Base-by-base conservation (phyloP, 305 asterid species). In the Fraxinus ornus region DNA sequence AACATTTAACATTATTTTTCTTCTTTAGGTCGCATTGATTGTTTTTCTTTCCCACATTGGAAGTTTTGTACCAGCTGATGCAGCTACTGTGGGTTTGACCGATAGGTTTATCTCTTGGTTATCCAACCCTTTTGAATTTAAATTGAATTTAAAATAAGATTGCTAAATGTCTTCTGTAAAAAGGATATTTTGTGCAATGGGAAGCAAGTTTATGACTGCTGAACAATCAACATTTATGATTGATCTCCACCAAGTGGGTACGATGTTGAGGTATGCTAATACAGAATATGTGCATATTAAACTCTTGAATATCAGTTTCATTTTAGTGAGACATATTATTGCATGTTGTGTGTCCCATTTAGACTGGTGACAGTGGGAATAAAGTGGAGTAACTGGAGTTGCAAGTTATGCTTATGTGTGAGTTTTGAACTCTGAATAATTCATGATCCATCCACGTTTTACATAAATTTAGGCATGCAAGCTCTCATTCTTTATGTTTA, bases 171-270 rank as follows among this genome's bases (percentile, higher is more conserved):
- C 75, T 17, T 5, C 79, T 71, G 39, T 2, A 82, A 75, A 79
- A 86, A 95, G 99, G 95, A 95, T 95, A 87, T 94, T 94, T 84
- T 95, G 98, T 86, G 97, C 97, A 24, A 93, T 86, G 87, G 99
- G 97, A 66, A 93, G 97, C 91, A 94, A 90, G 88, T 93, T 88
- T 85, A 95, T 95, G 99, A 93, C 98, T 26, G 97, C 95, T 82
- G 99, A 94, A 86, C 98, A 95, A 81, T 95, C 99, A 30, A 93
- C 99, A 30, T 95, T 95, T 86, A 95, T 95, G 99, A 95, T 93
- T 90, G 99, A 95, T 89, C 97, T 95, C 82, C 98, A 95, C 86
- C 99, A 95, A 90, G 97, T 95, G 77, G 96, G 98, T 79, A 90
- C 91, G 88, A 95, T 95, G 97, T 87, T 95, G 89, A 93, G 99